phyloP scores from a whole-genome alignment of 176 grass and related monocot genomes.

The Dendrocalamus sinicus region DNA sequence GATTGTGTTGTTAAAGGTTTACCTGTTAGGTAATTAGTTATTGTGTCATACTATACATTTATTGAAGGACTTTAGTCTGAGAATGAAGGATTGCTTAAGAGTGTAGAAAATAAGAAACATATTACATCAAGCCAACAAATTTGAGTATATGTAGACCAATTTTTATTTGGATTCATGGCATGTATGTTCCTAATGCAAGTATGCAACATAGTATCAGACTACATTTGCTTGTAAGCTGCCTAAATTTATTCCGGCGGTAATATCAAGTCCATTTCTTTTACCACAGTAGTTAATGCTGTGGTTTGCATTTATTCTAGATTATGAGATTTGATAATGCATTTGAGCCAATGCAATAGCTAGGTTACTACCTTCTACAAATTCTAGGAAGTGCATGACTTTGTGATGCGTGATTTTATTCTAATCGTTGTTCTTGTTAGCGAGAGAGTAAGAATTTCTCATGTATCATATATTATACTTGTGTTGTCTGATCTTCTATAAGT shows the following conservation, averaged over 20 bases:
- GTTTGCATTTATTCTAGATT: background rate
- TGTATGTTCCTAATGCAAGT: conserved; percentile 32
- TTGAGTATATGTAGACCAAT: background rate
- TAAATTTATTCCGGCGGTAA: background rate
- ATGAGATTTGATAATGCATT: background rate
- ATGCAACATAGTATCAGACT: background rate
- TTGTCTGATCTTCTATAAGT: background rate
- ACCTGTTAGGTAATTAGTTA: background rate
- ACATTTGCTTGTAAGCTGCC: background rate
- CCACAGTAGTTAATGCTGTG: background rate
- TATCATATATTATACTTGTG: background rate
- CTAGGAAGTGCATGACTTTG: background rate
- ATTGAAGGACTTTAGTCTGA: background rate
- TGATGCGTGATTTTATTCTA: background rate
- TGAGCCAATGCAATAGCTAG: background rate
- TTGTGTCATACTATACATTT: background rate
- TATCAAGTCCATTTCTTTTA: background rate
- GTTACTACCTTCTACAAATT: background rate
- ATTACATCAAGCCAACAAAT: background rate
- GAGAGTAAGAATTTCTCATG: background rate
- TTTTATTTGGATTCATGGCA: background rate
- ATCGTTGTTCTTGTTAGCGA: background rate
- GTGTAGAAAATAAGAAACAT: background rate
- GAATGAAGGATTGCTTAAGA: background rate
- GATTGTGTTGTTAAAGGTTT: background rate